Percentiles rank a stretch among this genome's conserved stretches.
These are phyloP conservation scores for Jacaranda copaia DNA, from an alignment of 257 asterid genomes.

Conservation along the genomic window DNA sequence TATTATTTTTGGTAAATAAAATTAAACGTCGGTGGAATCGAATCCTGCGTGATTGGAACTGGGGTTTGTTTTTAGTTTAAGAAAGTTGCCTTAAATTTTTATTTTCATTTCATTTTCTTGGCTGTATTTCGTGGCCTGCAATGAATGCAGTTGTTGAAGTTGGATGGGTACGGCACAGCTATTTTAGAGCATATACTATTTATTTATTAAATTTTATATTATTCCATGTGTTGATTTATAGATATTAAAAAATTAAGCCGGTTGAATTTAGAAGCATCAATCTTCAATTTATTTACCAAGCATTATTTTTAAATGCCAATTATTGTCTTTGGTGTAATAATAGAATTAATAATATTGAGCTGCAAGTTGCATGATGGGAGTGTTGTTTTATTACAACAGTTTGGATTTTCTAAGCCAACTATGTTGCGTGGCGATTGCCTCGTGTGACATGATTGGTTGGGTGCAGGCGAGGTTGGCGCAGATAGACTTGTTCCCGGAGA, in stretches of 20 bases:
- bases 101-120: neutral
- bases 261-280: constrained; percentile 14
- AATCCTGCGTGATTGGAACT: constrained; percentile 17
- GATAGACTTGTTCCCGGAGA: constrained; percentile 64
- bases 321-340: constrained; percentile 22
- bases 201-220: neutral
- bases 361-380: neutral
- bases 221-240: constrained; percentile 10
- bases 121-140: constrained; percentile 2
- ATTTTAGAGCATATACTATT: no score
- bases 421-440: neutral
- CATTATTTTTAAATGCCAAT: neutral
- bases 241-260: constrained; percentile 16
- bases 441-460: constrained; percentile 30
- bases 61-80: constrained; percentile 21
- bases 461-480: constrained; percentile 69
- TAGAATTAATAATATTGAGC: neutral
- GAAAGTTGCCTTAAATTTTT: neutral
- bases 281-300: neutral
- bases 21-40: neutral
- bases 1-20: neutral
- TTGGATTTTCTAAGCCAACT: constrained; percentile 1
- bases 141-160: constrained; percentile 8
- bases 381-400: neutral
- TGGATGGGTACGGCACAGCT: constrained; percentile 32